A percentile compares a stretch with the other conserved stretches of the same genome.
These are phyloP conservation scores for Flaveria floridana DNA, from an alignment of 140 eudicot genomes.

Conservation along the genomic window DNA sequence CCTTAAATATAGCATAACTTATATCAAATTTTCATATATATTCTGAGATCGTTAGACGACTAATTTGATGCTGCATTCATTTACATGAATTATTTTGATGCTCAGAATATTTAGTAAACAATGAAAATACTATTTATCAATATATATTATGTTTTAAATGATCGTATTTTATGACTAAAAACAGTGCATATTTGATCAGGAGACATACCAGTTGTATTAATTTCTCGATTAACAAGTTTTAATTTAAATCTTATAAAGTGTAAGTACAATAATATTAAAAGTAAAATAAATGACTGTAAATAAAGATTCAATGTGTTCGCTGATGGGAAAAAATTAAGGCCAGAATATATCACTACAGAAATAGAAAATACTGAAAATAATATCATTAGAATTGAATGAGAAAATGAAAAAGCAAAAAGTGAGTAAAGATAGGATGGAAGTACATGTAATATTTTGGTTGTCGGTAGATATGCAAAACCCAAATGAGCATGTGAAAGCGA, in stretches of 20 bases:
- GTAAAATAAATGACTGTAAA: too few species aligned
- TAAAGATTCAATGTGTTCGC: too few species aligned
- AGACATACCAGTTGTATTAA: too few species aligned
- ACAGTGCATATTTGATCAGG: too few species aligned
- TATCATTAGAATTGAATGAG: neutral
- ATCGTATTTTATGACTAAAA: too few species aligned
- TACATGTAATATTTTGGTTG: conserved; percentile 22
- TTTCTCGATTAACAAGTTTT: too few species aligned
- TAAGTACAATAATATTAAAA: too few species aligned
- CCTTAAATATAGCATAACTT: neutral
- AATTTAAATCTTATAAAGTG: too few species aligned
- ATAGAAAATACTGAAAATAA: too few species aligned
- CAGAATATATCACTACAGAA: neutral
- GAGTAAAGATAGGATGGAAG: conserved; percentile 1
- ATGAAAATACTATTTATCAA: too few species aligned
- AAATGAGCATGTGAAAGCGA: conserved; percentile 57
- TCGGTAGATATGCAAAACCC: conserved; percentile 34
- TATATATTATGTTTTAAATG: too few species aligned
- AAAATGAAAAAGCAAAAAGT: conserved; percentile 9
- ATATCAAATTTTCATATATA: neutral
- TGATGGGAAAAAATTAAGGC: neutral
- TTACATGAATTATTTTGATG: neutral
- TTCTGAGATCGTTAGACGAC: neutral
- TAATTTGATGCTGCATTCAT: neutral
- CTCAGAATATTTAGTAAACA: too few species aligned